Evolutionary conservation across 1,284 basidiomycete genomes (phyloP).

Genomic region (Lignosus rhinocerotis): DNA sequence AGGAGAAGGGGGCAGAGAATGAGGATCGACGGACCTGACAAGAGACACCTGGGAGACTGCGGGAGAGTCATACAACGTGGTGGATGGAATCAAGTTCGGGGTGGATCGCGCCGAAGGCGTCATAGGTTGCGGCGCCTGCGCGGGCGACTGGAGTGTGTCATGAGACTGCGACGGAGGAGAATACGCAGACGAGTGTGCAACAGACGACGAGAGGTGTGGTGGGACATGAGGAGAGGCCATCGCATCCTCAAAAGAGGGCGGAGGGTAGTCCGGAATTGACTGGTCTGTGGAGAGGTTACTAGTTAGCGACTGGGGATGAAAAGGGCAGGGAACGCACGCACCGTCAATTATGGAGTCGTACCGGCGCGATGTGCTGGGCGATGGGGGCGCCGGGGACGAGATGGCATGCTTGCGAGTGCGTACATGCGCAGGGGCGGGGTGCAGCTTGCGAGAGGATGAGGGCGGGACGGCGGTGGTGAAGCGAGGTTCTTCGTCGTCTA

Average conservation of each 20-base stretch:
- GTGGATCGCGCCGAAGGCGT: background rate
- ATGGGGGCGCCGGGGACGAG: slow-evolving; percentile 16
- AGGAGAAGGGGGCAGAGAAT: background rate
- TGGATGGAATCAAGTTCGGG: slow-evolving; percentile 2
- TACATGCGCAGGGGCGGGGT: slow-evolving; percentile 27
- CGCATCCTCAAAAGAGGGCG: slow-evolving; percentile 59
- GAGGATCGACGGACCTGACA: slow-evolving; percentile 4
- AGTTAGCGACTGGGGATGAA: background rate
- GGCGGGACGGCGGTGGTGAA: slow-evolving; percentile 37
- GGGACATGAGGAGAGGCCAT: slow-evolving; percentile 32
- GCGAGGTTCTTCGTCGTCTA: slow-evolving; percentile 34
- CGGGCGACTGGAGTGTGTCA: slow-evolving; percentile 1
- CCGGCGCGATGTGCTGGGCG: slow-evolving; percentile 6
- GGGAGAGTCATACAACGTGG: slow-evolving; percentile 4
- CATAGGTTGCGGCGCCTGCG: background rate
- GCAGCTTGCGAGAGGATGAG: slow-evolving; percentile 29
- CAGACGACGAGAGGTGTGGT: slow-evolving; percentile 17
- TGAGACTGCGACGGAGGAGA: slow-evolving; percentile 10
- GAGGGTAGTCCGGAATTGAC: slow-evolving; percentile 55
- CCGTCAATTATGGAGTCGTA: slow-evolving; percentile 20
- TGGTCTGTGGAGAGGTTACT: slow-evolving; percentile 19
- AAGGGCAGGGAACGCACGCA: slow-evolving; percentile 10
- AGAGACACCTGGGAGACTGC: slow-evolving; percentile 10
- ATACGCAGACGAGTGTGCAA: slow-evolving; percentile 4
- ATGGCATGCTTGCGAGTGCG: slow-evolving; percentile 28